Percentiles rank a stretch among this genome's conserved stretches.
Conservation (phyloP, 2,329 filamentous ascomycete genomes). For the Monilinia aucupariae region DNA sequence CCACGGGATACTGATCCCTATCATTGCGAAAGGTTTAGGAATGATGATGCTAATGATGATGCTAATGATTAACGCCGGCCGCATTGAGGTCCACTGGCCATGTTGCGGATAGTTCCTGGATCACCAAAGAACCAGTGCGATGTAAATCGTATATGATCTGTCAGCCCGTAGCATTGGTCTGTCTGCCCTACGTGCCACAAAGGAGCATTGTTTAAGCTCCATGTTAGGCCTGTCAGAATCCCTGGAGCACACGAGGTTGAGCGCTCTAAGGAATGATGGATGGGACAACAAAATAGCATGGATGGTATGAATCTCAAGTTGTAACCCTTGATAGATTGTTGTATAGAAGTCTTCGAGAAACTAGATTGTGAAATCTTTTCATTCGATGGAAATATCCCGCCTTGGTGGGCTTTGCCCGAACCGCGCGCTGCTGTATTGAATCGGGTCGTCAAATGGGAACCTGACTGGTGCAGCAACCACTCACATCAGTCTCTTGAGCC, state of each 20-base stretch:
- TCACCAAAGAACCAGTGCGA: not conserved
- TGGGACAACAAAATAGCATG: no score
- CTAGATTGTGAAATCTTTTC: not conserved
- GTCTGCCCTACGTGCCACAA: not conserved
- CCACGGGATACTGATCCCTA: conserved; percentile 2
- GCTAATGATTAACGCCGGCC: conserved; percentile 10
- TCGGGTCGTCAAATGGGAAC: conserved; percentile 2
- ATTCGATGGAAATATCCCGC: not conserved
- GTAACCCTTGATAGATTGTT: not conserved
- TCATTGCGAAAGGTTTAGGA: not conserved
- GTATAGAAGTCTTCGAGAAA: conserved; percentile 14
- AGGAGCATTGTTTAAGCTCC: conserved; percentile 2
- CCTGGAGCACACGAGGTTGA: not conserved
- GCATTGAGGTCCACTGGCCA: not conserved
- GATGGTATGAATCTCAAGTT: not conserved
- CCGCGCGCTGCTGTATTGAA: conserved; percentile 13
- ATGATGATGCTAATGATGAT: conserved; percentile 2
- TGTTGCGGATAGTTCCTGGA: not conserved
- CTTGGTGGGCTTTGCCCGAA: not conserved
- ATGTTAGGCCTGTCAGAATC: not conserved
- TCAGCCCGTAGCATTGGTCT: not conserved
- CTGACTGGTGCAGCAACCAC: conserved; percentile 24
- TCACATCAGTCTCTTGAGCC: conserved; percentile 26
- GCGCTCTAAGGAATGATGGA: not conserved
- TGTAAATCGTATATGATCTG: not conserved